Conservation (phyloP, 805 yeast species). For the Wickerhamomyces bovis region DNA sequence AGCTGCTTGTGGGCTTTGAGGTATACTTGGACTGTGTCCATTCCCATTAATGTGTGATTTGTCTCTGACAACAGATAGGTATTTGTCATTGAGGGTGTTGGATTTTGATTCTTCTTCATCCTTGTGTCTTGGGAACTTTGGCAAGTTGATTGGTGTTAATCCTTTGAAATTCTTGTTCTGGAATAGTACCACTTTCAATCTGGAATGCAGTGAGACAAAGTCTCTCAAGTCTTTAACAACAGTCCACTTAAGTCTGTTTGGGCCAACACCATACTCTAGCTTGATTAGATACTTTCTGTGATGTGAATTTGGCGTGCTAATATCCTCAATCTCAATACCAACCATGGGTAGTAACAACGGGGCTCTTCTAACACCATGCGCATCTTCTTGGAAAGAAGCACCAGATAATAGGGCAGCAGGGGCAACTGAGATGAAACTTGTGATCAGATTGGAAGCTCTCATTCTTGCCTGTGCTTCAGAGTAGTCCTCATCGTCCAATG, state of each 20-base stretch:
- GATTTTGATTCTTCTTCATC: constrained; percentile 3
- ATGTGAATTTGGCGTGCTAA: constrained; percentile 27
- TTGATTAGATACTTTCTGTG: constrained; percentile 54
- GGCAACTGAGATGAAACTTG: constrained; percentile 55
- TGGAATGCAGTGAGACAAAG: constrained; percentile 62
- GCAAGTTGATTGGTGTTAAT: constrained; percentile 26
- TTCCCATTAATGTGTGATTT: not conserved
- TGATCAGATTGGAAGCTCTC: constrained; percentile 39
- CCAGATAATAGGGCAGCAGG: constrained; percentile 75
- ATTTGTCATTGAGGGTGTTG: constrained; percentile 19
- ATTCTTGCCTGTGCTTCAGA: constrained; percentile 23
- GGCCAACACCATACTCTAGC: constrained; percentile 87
- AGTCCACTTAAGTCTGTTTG: constrained; percentile 72
- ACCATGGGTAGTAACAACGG: constrained; percentile 75
- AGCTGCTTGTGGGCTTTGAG: not conserved
- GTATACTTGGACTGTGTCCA: not conserved
- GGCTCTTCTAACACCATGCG: constrained; percentile 68
- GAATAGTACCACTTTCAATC: constrained; percentile 49
- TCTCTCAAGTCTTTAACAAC: constrained; percentile 69
- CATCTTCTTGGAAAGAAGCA: constrained; percentile 70
- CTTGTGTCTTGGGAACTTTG: constrained; percentile 29
- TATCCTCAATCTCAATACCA: constrained; percentile 55
- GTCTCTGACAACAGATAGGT: constrained; percentile 13
- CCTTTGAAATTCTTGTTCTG: constrained; percentile 27
- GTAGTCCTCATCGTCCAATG: constrained; percentile 6